phyloP scores from a whole-genome alignment of 208 protist species.

The Leishmania tropica region DNA sequence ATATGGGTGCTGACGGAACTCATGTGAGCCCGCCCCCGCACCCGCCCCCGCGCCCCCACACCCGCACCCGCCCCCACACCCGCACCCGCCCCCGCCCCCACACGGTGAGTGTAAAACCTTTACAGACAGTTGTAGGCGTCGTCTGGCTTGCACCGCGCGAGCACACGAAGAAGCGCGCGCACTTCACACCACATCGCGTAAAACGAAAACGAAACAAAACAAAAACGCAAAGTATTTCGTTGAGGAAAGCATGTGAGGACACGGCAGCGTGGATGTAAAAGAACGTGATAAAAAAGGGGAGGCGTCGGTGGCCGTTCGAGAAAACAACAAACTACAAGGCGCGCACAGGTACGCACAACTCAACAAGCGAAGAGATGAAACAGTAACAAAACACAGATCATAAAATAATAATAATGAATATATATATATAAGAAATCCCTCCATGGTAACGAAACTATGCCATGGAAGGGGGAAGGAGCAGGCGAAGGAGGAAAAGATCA shows the following conservation, averaged over 20 bases:
- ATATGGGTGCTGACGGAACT: not conserved
- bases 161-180: not conserved
- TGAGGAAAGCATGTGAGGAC: not conserved
- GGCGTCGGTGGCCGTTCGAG: not conserved
- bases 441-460: not conserved
- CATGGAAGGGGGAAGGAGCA: not conserved
- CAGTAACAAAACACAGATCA: not conserved
- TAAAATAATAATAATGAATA: not conserved
- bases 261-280: not conserved
- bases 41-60: no score
- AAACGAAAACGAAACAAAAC: not conserved
- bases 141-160: not conserved
- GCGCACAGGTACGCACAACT: not conserved
- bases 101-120: not conserved
- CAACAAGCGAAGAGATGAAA: not conserved
- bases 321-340: not conserved
- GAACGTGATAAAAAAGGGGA: not conserved
- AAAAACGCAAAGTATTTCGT: not conserved
- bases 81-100: no score
- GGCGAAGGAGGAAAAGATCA: not conserved
- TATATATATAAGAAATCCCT: no score
- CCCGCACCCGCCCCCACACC: no score
- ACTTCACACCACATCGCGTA: not conserved
- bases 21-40: no score
- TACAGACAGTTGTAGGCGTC: not conserved